Evolutionary conservation across 2,329 filamentous ascomycete genomes (phyloP).

Genomic region (Sporothrix brasiliensis): DNA sequence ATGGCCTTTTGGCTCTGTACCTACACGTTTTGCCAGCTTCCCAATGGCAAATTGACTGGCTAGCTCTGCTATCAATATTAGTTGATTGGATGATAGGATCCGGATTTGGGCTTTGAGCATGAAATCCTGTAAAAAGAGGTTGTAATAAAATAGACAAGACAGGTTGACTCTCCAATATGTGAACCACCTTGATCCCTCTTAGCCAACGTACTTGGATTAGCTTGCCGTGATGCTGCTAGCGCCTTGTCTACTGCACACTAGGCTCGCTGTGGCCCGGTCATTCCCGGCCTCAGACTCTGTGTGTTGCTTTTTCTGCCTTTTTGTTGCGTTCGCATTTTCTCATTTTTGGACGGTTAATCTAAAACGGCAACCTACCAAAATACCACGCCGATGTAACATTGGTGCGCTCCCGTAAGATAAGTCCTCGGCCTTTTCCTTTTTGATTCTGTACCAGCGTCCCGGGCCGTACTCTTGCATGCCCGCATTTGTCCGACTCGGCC

Average conservation of each 20-base stretch:
- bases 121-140: not conserved
- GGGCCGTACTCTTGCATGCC: not conserved
- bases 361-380: conserved; percentile 3
- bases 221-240: not conserved
- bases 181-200: not conserved
- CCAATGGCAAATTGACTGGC: not conserved
- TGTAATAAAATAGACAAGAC: not conserved
- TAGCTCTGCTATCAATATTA: not conserved
- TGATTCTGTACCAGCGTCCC: not conserved
- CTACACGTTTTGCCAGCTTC: not conserved
- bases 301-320: not conserved
- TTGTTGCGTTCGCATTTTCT: not conserved
- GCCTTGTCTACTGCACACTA: not conserved
- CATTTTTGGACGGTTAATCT: not conserved
- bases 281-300: not conserved
- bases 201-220: not conserved
- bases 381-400: not conserved
- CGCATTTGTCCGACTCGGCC: too few species aligned
- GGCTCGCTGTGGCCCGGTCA: conserved; percentile 1
- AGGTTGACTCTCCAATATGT: too few species aligned
- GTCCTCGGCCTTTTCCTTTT: not conserved
- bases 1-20: not conserved
- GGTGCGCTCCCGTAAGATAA: not conserved
- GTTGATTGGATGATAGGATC: not conserved
- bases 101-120: not conserved